phyloP scores from a whole-genome alignment of 441 rosid species.

The Arabidopsis lyrata region DNA sequence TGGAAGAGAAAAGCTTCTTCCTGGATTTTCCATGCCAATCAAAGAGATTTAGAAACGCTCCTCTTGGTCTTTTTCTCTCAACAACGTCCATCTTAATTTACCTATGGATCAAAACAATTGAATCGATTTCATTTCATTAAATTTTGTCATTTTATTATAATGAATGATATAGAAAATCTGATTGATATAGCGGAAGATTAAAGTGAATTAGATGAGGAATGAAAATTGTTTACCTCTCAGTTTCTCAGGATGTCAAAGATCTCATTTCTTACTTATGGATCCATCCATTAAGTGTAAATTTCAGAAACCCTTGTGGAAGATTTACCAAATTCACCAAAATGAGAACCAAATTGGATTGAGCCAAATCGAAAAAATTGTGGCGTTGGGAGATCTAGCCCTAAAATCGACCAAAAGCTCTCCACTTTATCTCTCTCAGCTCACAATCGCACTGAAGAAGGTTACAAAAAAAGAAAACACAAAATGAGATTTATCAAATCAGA shows the following conservation, averaged over 20 bases:
- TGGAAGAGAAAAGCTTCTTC: conserved; percentile 86
- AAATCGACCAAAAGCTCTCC: conserved; percentile 26
- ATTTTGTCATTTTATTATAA: background rate
- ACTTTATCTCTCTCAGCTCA: conserved; percentile 27
- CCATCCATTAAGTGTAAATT: conserved; percentile 18
- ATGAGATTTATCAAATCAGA: conserved; percentile 15
- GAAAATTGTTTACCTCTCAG: conserved; percentile 16
- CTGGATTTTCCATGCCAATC: conserved; percentile 97
- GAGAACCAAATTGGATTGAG: background rate
- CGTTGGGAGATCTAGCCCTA: background rate
- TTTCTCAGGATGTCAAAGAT: conserved; percentile 29
- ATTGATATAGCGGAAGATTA: background rate
- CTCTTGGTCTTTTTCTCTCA: conserved; percentile 71
- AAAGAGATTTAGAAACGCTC: conserved; percentile 75
- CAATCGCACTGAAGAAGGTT: conserved; percentile 2
- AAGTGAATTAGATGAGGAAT: background rate
- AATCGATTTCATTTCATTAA: conserved; percentile 13
- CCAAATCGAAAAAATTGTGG: conserved; percentile 1
- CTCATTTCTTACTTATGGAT: conserved; percentile 28
- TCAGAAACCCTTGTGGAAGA: conserved; percentile 15
- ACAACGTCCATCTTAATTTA: conserved; percentile 59
- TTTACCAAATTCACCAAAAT: background rate
- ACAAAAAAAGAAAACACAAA: too few species aligned
- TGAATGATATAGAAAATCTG: background rate
- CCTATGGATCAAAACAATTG: conserved; percentile 31